Conservation (phyloP, 148 eudicot genomes). For the Nyssa sinensis region DNA sequence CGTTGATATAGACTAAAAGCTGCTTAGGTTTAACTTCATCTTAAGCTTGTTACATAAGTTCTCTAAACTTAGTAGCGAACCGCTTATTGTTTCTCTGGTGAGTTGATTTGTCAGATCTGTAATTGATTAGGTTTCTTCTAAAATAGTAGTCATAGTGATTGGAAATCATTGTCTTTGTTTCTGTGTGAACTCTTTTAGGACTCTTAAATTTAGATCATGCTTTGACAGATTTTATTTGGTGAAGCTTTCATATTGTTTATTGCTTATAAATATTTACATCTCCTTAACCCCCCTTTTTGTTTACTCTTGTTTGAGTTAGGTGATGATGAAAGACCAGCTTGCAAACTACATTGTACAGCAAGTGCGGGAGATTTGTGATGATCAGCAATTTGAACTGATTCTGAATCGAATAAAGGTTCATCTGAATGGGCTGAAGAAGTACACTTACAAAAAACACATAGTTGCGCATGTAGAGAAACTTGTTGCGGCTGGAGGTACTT, state of each 20-base stretch:
- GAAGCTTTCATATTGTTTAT: not conserved
- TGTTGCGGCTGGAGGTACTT: constrained; percentile 82
- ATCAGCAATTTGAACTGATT: constrained; percentile 75
- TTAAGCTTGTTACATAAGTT: too few species aligned
- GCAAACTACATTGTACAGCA: constrained; percentile 77
- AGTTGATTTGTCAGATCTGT: not conserved
- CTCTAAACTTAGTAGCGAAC: too few species aligned
- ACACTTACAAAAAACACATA: constrained; percentile 88
- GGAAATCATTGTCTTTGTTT: too few species aligned
- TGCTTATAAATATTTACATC: not conserved
- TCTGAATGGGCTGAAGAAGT: constrained; percentile 78
- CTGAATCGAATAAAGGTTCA: constrained; percentile 75
- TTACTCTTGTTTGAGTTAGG: constrained; percentile 33
- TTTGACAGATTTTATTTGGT: not conserved
- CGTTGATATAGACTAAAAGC: too few species aligned
- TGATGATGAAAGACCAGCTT: constrained; percentile 81
- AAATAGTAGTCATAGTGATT: too few species aligned
- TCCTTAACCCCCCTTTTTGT: not conserved
- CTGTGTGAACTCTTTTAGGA: not conserved
- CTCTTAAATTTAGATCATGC: not conserved
- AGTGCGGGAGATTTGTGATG: constrained; percentile 88
- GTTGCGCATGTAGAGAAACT: constrained; percentile 92
- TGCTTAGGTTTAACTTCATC: too few species aligned
- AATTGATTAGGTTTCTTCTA: not conserved
- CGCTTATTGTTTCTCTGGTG: not conserved